Conservation (phyloP, 768 basidiomycete genomes). For the Amanita pseudoporphyria region DNA sequence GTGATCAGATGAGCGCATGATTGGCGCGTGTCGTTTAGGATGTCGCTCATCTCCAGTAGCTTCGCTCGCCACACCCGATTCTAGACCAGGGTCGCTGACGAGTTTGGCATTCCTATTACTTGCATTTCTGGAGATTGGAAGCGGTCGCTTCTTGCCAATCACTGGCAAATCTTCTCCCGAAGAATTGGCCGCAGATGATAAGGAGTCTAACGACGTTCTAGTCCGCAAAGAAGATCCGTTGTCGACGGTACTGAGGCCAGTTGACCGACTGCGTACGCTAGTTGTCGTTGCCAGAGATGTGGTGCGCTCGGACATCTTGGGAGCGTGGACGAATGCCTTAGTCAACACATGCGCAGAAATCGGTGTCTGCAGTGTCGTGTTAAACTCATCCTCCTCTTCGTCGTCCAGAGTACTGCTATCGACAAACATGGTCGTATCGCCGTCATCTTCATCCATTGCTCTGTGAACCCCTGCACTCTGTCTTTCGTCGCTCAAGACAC, state of each 20-base stretch:
- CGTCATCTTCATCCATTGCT: constrained; percentile 16
- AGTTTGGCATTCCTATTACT: constrained; percentile 9
- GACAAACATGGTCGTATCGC: constrained; percentile 21
- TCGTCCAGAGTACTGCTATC: constrained; percentile 20
- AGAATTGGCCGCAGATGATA: constrained; percentile 21
- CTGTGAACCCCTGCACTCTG: constrained; percentile 30
- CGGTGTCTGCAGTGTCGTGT: constrained; percentile 61
- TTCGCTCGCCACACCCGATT: neutral
- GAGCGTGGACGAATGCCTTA: neutral
- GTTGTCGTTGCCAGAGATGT: constrained; percentile 4
- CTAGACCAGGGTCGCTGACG: neutral
- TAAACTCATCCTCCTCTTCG: constrained; percentile 53
- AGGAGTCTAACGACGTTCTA: constrained; percentile 33
- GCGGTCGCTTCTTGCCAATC: constrained; percentile 33
- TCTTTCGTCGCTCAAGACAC: constrained; percentile 50
- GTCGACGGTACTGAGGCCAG: constrained; percentile 29
- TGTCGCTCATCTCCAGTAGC: neutral
- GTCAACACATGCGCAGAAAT: neutral
- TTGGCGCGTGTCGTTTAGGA: neutral
- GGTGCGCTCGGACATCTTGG: neutral
- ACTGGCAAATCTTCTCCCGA: constrained; percentile 23
- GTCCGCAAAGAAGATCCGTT: constrained; percentile 28
- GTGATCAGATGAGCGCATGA: neutral
- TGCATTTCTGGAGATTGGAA: constrained; percentile 16
- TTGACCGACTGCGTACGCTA: constrained; percentile 19